Conservation (phyloP, 257 asterid genomes). For the Schizonepeta tenuifolia region DNA sequence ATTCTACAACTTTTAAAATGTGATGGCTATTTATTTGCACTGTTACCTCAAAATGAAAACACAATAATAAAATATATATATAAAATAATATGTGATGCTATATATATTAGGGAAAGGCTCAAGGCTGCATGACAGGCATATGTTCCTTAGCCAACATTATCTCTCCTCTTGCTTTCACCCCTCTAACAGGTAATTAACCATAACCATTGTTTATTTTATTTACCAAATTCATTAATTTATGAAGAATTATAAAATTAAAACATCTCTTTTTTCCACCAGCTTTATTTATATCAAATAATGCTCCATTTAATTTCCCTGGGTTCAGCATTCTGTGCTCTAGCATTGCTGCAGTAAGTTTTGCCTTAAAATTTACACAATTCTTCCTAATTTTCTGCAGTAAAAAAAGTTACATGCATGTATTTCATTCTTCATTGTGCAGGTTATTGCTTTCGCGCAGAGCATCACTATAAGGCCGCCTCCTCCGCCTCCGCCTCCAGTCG, state of each 20-base stretch:
- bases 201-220: neutral
- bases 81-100: too few species aligned
- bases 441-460: slow-evolving; percentile 65
- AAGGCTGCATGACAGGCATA: slow-evolving; percentile 81
- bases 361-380: neutral
- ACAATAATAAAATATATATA: too few species aligned
- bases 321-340: slow-evolving; percentile 77
- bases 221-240: neutral
- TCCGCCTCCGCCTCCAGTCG: slow-evolving; percentile 14
- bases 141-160: slow-evolving; percentile 69
- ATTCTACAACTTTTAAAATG: too few species aligned
- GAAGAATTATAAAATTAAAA: neutral
- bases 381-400: neutral
- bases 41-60: neutral
- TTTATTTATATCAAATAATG: slow-evolving; percentile 68
- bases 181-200: slow-evolving; percentile 62
- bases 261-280: slow-evolving; percentile 41
- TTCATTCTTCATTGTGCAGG: slow-evolving; percentile 34
- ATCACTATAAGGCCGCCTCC: slow-evolving; percentile 38
- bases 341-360: slow-evolving; percentile 62
- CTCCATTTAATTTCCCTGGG: slow-evolving; percentile 91
- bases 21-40: too few species aligned
- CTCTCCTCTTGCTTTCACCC: slow-evolving; percentile 80
- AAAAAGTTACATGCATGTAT: neutral
- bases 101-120: slow-evolving; percentile 69